Evolutionary conservation across 129 eudicot species (phyloP), one percentile per base, ranked within the genome.

Genomic region (Smallanthus sonchifolius): DNA sequence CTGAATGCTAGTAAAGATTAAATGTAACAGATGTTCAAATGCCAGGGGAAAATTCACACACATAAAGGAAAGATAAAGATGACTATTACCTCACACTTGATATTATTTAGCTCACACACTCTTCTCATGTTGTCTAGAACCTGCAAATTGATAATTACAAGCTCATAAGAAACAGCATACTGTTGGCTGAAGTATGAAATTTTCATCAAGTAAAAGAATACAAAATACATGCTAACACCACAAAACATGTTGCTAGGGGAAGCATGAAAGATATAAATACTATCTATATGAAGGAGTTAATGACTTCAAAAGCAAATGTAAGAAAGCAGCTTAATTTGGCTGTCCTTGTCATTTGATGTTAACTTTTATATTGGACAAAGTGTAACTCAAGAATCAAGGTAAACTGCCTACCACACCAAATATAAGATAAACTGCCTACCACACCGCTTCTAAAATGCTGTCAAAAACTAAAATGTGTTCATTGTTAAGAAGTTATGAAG

Each of bases 41-140:
- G 15, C 52, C 54, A 13, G 2, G 39, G 15, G 40, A 37, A 48
- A 55, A 43, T 30, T 56, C 16, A 59, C 14, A 44, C 69, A 14
- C 3, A 40, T 13, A 28, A 32, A 59, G 55, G 38, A 24, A 59
- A 42, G 49, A 62, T 20, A 10, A 51, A 24, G 35, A 75, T 75
- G 64, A 20, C 40, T 9, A n/a, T 39, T 90, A 91, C 98, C 76
- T 83, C 74, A 65, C 97, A 94, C 62, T 86, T 86, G 77, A 94
- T 57, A 42, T 82, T 80, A 69, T 94, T 94, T 30, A 90, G 71
- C 63, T 80, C 82, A 75, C 85, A 86, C 69, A 84, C 85, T 65
- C 78, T 88, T 68, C 87, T 81, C 92, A 94, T 90, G 85, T 88
- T 90, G 34, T 73, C 86, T 74, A 94, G 84, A 77, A 93, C 97